Base-by-base conservation (phyloP, 2,329 filamentous ascomycete genomes). In the Alternaria alternata region DNA sequence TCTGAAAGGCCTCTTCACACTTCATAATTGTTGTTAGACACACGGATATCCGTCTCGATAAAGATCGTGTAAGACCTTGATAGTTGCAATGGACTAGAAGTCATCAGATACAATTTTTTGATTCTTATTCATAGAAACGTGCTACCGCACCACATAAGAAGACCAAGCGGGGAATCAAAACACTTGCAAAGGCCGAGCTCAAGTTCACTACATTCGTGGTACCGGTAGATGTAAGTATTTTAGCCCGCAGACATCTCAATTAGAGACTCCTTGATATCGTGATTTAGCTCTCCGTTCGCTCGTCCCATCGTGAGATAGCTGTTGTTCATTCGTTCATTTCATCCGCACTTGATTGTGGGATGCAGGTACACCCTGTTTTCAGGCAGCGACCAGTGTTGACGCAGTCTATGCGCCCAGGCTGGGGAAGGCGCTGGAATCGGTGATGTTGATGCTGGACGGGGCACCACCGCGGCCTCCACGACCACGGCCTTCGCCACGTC, bases 401-500 rank as follows among this genome's bases (percentile, higher is more conserved):
- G 49, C 48, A 62, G 54, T 68, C 58, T 82, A 82, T 70, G 78
- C 70, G 72, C 84, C 84, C 66, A 86, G 76, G 78, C 79, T 83
- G 57, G 84, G 84, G 81, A 86, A 86, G 65, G 83, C 84, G 64
- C 73, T 81, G 67, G 78, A 74, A 76, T 86, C 84, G 64, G 77
- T 71, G 69, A 83, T 75, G 78, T 85, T 83, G 77, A 83, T 79
- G 62, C 76, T 72, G 60, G 80, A 74, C 61, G 66, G 65, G 52
- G 59, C 67, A 61, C 73, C 75, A 64, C 78, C 78, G 67, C 77
- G 84, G 66, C 85, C 83, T 67, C 84, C 81, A 65, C 77, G 76
- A 64, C 76, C 84, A 67, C 84, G 81, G 65, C 84, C 81, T 63
- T 78, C 76, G 52, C 68, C 68, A 73, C 84, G 81, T 66, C 85